Evolutionary conservation across 305 asterid genomes (phyloP).

Genomic region (Fraxinus xanthoxyloides): DNA sequence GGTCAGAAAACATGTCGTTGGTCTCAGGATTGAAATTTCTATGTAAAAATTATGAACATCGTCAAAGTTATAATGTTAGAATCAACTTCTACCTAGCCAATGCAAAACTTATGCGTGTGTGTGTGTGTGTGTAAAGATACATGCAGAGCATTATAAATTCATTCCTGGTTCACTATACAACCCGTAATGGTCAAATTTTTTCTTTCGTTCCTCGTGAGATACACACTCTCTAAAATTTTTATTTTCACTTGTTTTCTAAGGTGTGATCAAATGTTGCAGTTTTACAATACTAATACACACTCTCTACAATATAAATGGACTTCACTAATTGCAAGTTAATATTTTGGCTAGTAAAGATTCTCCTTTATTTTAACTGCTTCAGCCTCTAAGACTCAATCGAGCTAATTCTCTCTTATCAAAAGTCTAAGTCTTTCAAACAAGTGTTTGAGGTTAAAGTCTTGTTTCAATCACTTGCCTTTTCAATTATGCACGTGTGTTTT

Average conservation of each 20-base stretch:
- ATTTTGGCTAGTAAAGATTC: neutral
- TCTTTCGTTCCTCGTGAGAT: no score
- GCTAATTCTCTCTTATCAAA: neutral
- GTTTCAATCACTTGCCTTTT: neutral
- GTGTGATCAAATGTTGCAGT: neutral
- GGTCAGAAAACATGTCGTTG: neutral
- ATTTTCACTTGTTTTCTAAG: neutral
- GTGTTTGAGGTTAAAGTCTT: neutral
- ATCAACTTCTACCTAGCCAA: neutral
- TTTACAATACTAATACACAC: constrained; percentile 11
- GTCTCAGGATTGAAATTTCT: neutral
- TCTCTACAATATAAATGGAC: constrained; percentile 16
- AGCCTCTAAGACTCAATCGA: neutral
- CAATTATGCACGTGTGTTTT: neutral
- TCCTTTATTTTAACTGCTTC: neutral
- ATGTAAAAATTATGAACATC: no score
- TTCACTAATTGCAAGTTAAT: neutral
- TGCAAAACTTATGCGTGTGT: no score
- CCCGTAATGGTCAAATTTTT: no score
- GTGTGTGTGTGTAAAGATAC: no score
- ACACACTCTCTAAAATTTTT: neutral
- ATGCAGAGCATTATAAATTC: no score
- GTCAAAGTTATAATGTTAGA: neutral
- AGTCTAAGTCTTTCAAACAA: neutral
- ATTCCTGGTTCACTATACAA: no score